phyloP scores from a whole-genome alignment of 257 asterid genomes.

The Henckelia pumila region DNA sequence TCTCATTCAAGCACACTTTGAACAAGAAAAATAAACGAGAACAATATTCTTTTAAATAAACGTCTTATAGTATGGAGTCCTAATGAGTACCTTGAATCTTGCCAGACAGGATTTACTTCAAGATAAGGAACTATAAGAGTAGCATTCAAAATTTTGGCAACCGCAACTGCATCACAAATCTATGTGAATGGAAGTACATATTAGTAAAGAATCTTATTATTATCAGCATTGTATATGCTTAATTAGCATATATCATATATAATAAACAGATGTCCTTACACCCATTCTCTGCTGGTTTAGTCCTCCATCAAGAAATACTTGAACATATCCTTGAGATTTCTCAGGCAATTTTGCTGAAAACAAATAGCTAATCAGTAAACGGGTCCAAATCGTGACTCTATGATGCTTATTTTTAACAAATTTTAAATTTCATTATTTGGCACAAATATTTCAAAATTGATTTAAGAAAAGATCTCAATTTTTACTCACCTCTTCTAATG shows the following conservation, averaged over 20 bases:
- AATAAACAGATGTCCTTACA: conserved; percentile 39
- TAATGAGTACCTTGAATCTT: conserved; percentile 78
- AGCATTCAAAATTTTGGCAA: conserved; percentile 95
- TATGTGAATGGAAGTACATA: conserved; percentile 26
- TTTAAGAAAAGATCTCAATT: background rate
- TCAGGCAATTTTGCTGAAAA: conserved; percentile 57
- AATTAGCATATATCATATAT: background rate
- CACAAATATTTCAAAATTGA: conserved; percentile 1
- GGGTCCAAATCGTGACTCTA: background rate
- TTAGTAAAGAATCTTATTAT: conserved; percentile 10
- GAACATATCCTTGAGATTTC: conserved; percentile 77
- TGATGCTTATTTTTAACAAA: background rate
- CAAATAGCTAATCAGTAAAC: background rate
- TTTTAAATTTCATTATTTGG: conserved; percentile 4
- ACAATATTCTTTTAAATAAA: background rate
- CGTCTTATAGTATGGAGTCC: conserved; percentile 14
- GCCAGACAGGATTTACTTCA: conserved; percentile 96
- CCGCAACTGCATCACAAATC: conserved; percentile 99
- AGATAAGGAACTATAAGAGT: conserved; percentile 88
- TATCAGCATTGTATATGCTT: background rate
- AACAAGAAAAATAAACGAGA: conserved; percentile 16
- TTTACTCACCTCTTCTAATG: background rate
- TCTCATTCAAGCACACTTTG: conserved; percentile 18
- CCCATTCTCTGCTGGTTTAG: conserved; percentile 98
- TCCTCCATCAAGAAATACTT: conserved; percentile 96